Base-by-base conservation (phyloP, 768 basidiomycete genomes). In the Butyriboletus loyo region DNA sequence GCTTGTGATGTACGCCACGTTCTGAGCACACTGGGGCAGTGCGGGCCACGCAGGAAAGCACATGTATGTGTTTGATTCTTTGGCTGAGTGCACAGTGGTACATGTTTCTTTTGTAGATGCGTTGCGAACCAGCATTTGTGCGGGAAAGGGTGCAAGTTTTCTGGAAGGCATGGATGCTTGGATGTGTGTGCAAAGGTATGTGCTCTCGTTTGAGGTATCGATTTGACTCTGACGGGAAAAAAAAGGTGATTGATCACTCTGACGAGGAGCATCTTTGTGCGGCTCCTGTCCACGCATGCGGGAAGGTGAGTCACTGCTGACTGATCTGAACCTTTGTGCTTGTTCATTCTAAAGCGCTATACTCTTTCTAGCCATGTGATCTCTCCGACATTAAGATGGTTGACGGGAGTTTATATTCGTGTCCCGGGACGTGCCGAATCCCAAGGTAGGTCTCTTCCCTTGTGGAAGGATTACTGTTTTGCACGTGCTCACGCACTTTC, bases 1-100 rank as follows among this genome's bases (percentile, higher is more conserved):
- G 4, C 25, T 50, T 45, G 4, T 21, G 9, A n/a, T 28, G 2
- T 38, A 6, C n/a, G 2, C 30, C 25, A 28, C 27, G 15, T 47
- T 14, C 43, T 48, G 14, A 50, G 17, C 21, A 27, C 4, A n/a
- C 39, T 10, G 4, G 3, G 0, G 24, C 31, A 84, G 83, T n/a
- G 83, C 82, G 28, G 84, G 84, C 0, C 83, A 85, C 53, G 63
- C 74, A 21, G 81, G 80, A 14, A 70, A 67, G 10, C 83, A 85
- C 55, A 73, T 82, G 84, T 83, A 62, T 4, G 77, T 59, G 25
- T 43, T 34, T 2, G 2, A 15, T 30, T 0, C 17, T 5, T 41
- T 19, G 4, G 1, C 1, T 6, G 17, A 15, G 5, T 1, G 2
- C 2, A 0, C n/a, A 28, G 7, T 17, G 5, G n/a, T 30, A 36